Evolutionary conservation across 1,284 basidiomycete genomes (phyloP), one percentile per base, ranked within the genome.

Genomic region (Fomes fomentarius): DNA sequence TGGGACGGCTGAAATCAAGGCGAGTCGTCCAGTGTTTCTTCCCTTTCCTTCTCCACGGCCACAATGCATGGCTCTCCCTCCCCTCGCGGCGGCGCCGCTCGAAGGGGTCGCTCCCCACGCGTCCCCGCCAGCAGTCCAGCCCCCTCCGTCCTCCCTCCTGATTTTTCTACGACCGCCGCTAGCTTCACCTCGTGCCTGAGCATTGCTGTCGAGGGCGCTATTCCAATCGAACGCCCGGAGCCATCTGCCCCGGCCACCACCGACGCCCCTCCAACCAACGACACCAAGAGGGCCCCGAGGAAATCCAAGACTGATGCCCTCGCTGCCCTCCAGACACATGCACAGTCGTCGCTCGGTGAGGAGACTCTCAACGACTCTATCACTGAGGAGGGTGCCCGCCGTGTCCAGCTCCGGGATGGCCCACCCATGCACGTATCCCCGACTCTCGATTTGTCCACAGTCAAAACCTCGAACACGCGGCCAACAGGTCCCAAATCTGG

Each of bases 261-360:
- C 37, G 66, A 68, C 45, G 47, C 56, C 25, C 56, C 65, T 51
- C 61, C 56, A 47, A 63, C 57, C 63, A 71, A 66, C 44, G 62
- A 69, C 64, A 71, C 79, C 47, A 83, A 81, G 72, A 80, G 90
- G 56, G 88, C 90, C 35, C 89, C 91, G 42, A 85, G 91, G 69
- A 92, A 92, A 78, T 91, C 89, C 63, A 93, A 93, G 80, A 90
- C 84, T 37, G 89, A 93, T 61, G 90, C 90, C 52, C 76, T 93
- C 41, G 87, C 81, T 25, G 91, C 90, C 24, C 74, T 93, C 51
- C 85, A 85, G 69, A 81, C 76, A 62, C 85, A 87, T 56, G 81
- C 83, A 37, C 76, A 78, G 68, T 80, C 81, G 34, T 80, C 81
- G 44, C 67, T 76, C 52, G 77, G 78, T 56, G 70, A 72, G 37